Evolutionary conservation across 805 yeast species (phyloP).

Genomic region (Sungouiella blattae): DNA sequence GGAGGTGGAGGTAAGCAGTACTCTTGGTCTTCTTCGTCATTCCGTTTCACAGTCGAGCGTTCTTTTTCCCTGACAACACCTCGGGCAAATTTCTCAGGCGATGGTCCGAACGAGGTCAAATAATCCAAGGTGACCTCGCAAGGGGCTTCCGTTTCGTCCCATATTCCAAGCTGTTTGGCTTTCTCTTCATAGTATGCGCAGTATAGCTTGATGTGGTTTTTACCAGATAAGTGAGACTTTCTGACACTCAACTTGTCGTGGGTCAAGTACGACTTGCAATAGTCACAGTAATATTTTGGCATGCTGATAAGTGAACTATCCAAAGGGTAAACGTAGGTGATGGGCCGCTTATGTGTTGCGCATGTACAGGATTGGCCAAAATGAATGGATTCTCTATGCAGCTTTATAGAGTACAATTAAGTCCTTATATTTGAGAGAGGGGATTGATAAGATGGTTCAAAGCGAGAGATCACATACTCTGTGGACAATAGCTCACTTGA

Average conservation of each 20-base stretch:
- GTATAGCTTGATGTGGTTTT: constrained; percentile 66
- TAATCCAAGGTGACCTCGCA: constrained; percentile 35
- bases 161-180: constrained; percentile 28
- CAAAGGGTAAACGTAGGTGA: no score
- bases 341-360: no score
- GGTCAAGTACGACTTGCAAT: constrained; percentile 77
- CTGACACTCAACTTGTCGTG: constrained; percentile 88
- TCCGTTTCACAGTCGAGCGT: constrained; percentile 11
- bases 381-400: no score
- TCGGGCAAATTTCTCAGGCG: constrained; percentile 12
- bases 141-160: constrained; percentile 28
- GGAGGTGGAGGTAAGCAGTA: constrained; percentile 20
- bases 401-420: no score
- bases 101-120: constrained; percentile 33
- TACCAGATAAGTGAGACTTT: constrained; percentile 73
- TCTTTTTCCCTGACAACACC: constrained; percentile 10
- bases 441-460: no score
- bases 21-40: constrained; percentile 8
- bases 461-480: no score
- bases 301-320: no score
- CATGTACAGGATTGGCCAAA: no score
- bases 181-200: constrained; percentile 67
- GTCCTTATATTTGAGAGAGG: no score
- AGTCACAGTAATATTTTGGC: constrained; percentile 80
- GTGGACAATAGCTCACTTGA: no score